These are phyloP conservation scores for Fagopyrum esculentum DNA, from an alignment of 148 eudicot genomes.

Conservation along the genomic window DNA sequence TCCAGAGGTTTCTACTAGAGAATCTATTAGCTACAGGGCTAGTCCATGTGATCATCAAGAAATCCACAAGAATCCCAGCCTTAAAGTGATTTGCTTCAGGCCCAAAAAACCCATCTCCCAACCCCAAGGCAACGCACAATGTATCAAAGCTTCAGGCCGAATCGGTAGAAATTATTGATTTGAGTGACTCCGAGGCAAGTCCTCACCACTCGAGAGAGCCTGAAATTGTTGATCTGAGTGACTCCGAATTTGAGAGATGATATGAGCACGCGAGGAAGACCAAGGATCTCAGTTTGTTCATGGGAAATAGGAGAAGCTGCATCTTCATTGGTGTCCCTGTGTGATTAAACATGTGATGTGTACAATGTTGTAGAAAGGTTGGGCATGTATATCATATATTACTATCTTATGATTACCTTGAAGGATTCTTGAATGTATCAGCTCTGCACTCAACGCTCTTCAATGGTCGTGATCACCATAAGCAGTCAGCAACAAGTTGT, in stretches of 20 bases:
- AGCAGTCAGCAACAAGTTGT: too few relatives aligned
- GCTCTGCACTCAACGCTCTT: too few relatives aligned
- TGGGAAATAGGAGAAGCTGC: neutral
- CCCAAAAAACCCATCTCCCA: slow-evolving; percentile 37
- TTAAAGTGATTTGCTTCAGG: slow-evolving; percentile 21
- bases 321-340: neutral
- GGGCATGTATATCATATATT: too few relatives aligned
- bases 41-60: neutral
- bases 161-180: slow-evolving; percentile 41
- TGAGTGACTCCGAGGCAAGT: slow-evolving; percentile 64
- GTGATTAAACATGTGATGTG: neutral
- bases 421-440: too few relatives aligned
- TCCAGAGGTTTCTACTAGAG: slow-evolving; percentile 58
- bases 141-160: slow-evolving; percentile 34
- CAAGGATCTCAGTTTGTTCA: slow-evolving; percentile 8
- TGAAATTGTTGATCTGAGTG: slow-evolving; percentile 34
- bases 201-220: slow-evolving; percentile 58
- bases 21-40: slow-evolving; percentile 14
- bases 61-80: neutral
- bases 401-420: too few relatives aligned
- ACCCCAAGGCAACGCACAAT: slow-evolving; percentile 3
- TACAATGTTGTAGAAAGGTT: neutral
- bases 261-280: neutral
- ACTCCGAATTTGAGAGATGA: slow-evolving; percentile 6
- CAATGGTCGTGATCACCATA: too few relatives aligned